A percentile compares a stretch with the other conserved stretches of the same genome.
These are phyloP conservation scores for Novymonas esmeraldas DNA, from an alignment of 208 protist genomes.

Conservation along the genomic window DNA sequence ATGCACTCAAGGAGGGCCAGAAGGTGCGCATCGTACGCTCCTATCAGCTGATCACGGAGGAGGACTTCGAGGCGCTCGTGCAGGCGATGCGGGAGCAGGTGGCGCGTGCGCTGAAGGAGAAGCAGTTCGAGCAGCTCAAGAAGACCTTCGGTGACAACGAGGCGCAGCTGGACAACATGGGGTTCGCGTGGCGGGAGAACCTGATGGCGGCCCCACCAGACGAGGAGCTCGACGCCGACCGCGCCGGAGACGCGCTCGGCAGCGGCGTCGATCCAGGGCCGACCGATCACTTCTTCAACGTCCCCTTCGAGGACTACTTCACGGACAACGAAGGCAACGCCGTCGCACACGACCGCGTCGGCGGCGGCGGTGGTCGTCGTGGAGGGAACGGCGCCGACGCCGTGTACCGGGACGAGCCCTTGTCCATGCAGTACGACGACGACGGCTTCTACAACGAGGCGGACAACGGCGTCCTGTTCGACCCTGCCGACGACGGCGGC, in stretches of 20 bases:
- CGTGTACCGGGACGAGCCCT: conserved; percentile 22
- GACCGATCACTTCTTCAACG: conserved; percentile 48
- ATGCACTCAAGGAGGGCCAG: conserved; percentile 65
- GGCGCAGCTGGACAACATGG: conserved; percentile 62
- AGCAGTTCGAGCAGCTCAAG: conserved; percentile 79
- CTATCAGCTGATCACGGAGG: conserved; percentile 88
- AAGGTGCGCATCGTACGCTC: conserved; percentile 82
- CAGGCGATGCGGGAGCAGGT: conserved; percentile 80
- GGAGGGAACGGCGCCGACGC: conserved; percentile 8
- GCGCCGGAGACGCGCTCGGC: conserved; percentile 6
- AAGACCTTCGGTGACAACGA: conserved; percentile 74
- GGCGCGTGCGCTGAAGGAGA: conserved; percentile 48
- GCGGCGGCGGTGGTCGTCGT: conserved; percentile 4
- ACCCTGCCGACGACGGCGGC: conserved; percentile 8
- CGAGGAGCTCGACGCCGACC: conserved; percentile 8
- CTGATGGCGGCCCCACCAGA: conserved; percentile 23
- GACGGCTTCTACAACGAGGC: conserved; percentile 11
- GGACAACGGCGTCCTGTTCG: conserved; percentile 6
- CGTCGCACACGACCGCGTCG: conserved; percentile 4
- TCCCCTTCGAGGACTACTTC: conserved; percentile 52
- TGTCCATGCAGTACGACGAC: conserved; percentile 14
- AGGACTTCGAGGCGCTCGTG: conserved; percentile 75
- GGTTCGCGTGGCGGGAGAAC: conserved; percentile 57
- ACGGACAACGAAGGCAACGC: conserved; percentile 38
- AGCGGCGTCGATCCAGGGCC: conserved; percentile 25